These are phyloP conservation scores for Pythium inflatum DNA, from an alignment of 352 stramenopile species.

Conservation along the genomic window DNA sequence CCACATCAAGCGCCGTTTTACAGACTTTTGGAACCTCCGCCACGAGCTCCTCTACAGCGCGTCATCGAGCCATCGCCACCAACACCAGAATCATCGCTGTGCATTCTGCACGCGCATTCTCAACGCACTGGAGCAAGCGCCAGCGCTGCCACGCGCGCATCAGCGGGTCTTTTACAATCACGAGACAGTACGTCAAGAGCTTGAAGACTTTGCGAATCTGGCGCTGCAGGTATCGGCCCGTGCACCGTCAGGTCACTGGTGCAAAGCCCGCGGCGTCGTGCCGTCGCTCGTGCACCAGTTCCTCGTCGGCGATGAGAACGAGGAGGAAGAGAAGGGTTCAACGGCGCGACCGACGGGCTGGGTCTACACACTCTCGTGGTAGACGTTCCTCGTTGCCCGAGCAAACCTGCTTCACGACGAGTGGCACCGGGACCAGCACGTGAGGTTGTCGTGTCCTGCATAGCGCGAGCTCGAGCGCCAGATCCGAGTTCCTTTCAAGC, in stretches of 20 bases:
- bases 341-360: too few relatives aligned
- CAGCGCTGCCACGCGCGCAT: conserved; percentile 8
- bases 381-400: too few relatives aligned
- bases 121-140: conserved; percentile 1
- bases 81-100: conserved; percentile 12
- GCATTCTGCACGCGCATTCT: conserved; percentile 12
- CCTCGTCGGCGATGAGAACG: conserved; percentile 20
- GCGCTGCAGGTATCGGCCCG: conserved; percentile 11
- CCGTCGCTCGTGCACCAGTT: conserved; percentile 24
- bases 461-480: too few relatives aligned
- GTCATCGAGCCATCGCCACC: conserved; percentile 12
- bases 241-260: neutral
- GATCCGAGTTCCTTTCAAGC: too few relatives aligned
- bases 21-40: conserved; percentile 23
- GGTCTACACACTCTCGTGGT: too few relatives aligned
- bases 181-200: neutral
- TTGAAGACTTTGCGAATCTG: conserved; percentile 21
- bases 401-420: too few relatives aligned
- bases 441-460: neutral
- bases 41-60: conserved; percentile 25
- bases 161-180: conserved; percentile 6
- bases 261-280: conserved; percentile 19
- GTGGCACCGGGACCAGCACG: too few relatives aligned
- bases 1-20: conserved; percentile 23
- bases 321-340: too few relatives aligned